phyloP scores from a whole-genome alignment of 2,329 filamentous ascomycete species.

The Claviceps sorghi region DNA sequence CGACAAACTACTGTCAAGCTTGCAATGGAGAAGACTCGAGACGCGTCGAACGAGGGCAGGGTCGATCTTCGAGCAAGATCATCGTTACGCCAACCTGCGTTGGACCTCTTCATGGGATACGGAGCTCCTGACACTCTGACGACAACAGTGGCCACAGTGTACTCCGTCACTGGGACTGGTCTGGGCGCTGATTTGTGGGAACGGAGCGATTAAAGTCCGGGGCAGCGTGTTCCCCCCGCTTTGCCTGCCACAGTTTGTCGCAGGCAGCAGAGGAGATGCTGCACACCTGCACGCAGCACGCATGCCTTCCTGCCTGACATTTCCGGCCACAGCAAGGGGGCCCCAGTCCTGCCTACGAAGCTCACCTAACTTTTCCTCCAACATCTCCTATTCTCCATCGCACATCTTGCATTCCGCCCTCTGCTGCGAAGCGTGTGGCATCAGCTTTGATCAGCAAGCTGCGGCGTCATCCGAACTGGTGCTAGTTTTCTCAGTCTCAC shows the following conservation, averaged over 20 bases:
- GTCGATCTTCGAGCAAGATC: background rate
- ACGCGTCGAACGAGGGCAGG: background rate
- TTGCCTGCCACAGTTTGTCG: background rate
- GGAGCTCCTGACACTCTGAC: constrained; percentile 3
- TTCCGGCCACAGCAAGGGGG: constrained; percentile 12
- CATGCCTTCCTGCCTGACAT: constrained; percentile 19
- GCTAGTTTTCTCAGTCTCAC: constrained; percentile 8
- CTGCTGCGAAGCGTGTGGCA: constrained; percentile 10
- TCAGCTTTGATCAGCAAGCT: constrained; percentile 12
- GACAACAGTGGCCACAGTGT: constrained; percentile 5
- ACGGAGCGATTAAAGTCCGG: constrained; percentile 10
- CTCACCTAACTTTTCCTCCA: constrained; percentile 18
- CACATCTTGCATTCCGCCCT: constrained; percentile 12
- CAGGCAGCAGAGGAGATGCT: background rate
- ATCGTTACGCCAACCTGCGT: background rate
- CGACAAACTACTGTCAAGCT: background rate
- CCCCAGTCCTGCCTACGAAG: constrained; percentile 10
- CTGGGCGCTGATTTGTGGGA: constrained; percentile 3
- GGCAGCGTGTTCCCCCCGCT: background rate
- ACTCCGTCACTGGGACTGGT: background rate
- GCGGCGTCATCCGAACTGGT: constrained; percentile 11
- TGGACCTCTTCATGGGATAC: background rate
- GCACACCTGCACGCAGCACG: background rate
- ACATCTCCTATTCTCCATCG: constrained; percentile 18
- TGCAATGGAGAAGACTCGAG: background rate